Conservation (phyloP, 257 asterid species). For the Solanum sitiens region DNA sequence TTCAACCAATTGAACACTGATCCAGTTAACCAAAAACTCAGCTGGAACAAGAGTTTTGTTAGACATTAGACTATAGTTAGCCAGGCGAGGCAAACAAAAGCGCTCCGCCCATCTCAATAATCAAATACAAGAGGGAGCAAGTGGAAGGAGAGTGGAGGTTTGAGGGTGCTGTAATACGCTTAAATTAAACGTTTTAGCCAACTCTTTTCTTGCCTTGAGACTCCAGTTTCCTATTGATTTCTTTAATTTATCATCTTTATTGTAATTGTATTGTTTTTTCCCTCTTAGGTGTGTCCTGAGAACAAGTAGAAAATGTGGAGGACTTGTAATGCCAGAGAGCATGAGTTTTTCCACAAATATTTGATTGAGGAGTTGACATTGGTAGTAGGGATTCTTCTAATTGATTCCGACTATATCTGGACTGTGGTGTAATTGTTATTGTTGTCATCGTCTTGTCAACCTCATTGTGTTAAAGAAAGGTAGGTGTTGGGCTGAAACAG, state of each 20-base stretch:
- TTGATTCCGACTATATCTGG: neutral
- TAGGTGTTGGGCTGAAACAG: neutral
- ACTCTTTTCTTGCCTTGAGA: neutral
- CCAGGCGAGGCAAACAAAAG: neutral
- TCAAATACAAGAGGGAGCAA: neutral
- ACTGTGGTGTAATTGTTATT: neutral
- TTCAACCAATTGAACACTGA: constrained; percentile 24
- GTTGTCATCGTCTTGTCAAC: neutral
- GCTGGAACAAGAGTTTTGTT: neutral
- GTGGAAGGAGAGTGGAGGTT: neutral
- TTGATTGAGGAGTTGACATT: neutral
- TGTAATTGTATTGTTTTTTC: neutral
- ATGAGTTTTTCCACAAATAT: neutral
- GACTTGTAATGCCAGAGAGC: neutral
- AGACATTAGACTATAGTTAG: neutral
- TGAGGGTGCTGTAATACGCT: neutral
- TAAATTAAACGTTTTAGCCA: neutral
- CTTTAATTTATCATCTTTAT: neutral
- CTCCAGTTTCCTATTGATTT: neutral
- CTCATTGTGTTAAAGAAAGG: neutral
- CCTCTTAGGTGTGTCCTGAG: neutral
- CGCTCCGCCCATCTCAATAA: neutral
- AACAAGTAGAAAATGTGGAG: neutral
- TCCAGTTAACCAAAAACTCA: neutral
- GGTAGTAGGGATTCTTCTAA: neutral